A percentile compares a stretch with the other conserved stretches of the same genome.
These are phyloP conservation scores for Acanthochlamys bracteata DNA, from an alignment of 106 monocot genomes.

Conservation along the genomic window DNA sequence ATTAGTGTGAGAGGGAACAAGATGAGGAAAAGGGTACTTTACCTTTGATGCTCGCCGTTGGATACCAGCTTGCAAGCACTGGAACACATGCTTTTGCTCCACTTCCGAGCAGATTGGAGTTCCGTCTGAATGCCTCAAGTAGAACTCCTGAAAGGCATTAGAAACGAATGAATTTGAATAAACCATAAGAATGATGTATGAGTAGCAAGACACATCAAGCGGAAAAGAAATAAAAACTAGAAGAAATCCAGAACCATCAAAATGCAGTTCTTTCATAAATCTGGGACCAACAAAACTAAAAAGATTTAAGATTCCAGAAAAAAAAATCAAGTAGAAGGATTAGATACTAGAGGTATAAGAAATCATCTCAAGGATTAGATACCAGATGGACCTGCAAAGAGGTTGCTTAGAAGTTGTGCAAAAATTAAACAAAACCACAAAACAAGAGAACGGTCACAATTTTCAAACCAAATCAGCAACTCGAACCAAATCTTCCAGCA, in stretches of 20 bases:
- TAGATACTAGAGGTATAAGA: too few species aligned
- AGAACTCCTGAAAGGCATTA: constrained; percentile 59
- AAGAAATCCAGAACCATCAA: not conserved
- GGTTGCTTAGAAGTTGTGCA: too few species aligned
- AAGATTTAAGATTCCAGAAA: not conserved
- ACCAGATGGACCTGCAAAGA: too few species aligned
- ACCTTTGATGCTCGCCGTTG: constrained; percentile 74
- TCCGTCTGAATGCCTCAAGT: constrained; percentile 75
- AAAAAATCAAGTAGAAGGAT: too few species aligned
- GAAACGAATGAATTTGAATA: not conserved
- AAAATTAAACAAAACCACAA: too few species aligned
- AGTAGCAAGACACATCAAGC: not conserved
- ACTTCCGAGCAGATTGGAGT: constrained; percentile 79
- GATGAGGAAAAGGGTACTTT: not conserved
- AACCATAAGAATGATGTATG: not conserved
- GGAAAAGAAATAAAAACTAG: too few species aligned
- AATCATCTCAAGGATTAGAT: too few species aligned
- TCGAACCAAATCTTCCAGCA: not conserved
- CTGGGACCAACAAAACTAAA: not conserved
- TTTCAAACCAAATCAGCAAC: not conserved
- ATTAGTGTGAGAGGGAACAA: not conserved
- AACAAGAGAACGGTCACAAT: too few species aligned
- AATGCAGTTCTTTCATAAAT: not conserved
- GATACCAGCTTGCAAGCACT: constrained; percentile 75
- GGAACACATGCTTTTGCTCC: constrained; percentile 77